These are phyloP conservation scores for Phycomyces blakesleeanus DNA, from an alignment of 192 early-diverging fungal species.

Conservation along the genomic window DNA sequence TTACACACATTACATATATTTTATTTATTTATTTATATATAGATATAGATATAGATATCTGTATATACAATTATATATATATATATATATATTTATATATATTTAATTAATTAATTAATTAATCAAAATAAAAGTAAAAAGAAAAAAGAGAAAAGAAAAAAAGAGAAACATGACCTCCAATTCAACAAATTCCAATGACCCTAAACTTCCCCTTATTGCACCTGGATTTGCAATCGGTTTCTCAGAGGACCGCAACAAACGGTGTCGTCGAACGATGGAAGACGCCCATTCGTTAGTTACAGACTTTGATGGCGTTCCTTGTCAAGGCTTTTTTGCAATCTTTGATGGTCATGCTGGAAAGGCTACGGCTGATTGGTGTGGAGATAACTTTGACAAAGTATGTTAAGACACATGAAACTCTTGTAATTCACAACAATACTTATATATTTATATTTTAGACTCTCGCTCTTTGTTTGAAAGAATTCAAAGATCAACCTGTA, in stretches of 20 bases:
- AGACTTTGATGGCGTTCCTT: slow-evolving; percentile 74
- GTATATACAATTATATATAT: too few species aligned
- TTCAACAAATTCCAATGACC: too few species aligned
- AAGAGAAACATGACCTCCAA: too few species aligned
- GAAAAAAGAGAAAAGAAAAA: too few species aligned
- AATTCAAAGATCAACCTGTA: slow-evolving; percentile 55
- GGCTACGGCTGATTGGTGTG: slow-evolving; percentile 94
- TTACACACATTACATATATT: too few species aligned
- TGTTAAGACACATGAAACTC: too few species aligned
- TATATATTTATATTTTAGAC: slow-evolving; percentile 40
- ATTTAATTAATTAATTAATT: too few species aligned
- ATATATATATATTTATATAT: too few species aligned
- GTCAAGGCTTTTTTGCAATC: slow-evolving; percentile 90
- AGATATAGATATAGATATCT: too few species aligned
- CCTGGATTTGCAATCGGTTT: slow-evolving; percentile 64
- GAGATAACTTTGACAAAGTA: slow-evolving; percentile 80
- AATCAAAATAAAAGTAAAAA: too few species aligned
- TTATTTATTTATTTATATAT: too few species aligned
- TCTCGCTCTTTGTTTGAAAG: slow-evolving; percentile 58
- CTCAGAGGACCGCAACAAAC: slow-evolving; percentile 83
- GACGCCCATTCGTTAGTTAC: slow-evolving; percentile 88
- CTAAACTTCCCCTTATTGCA: too few species aligned
- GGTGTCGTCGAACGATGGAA: slow-evolving; percentile 95
- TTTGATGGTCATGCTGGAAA: slow-evolving; percentile 98
- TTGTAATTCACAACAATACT: neutral